phyloP scores from a whole-genome alignment of 2,329 filamentous ascomycete genomes.

The Nigrospora osmanthi region DNA sequence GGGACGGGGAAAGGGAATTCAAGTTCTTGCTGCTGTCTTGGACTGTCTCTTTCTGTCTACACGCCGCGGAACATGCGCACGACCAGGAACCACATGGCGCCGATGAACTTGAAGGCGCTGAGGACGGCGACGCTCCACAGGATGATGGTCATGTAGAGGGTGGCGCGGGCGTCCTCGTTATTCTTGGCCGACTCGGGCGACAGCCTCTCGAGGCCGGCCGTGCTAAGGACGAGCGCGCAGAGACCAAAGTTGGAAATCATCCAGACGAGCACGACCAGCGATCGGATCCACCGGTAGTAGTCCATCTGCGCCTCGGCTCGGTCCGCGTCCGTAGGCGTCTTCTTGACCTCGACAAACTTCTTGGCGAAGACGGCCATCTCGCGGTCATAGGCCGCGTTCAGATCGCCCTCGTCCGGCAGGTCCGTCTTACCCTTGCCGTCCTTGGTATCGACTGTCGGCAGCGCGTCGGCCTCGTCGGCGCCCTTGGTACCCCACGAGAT shows the following conservation, averaged over 20 bases:
- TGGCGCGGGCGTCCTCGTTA: constrained; percentile 49
- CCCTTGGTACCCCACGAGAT: constrained; percentile 98
- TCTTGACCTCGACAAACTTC: constrained; percentile 69
- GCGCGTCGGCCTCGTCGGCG: constrained; percentile 88
- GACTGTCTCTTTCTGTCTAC: constrained; percentile 18
- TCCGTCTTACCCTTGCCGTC: constrained; percentile 89
- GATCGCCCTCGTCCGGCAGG: constrained; percentile 86
- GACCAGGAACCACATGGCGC: constrained; percentile 87
- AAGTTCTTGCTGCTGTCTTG: too few relatives aligned
- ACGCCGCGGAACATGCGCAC: constrained; percentile 76
- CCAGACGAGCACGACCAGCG: constrained; percentile 86
- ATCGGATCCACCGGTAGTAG: constrained; percentile 95
- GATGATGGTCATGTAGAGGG: constrained; percentile 80
- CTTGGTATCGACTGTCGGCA: constrained; percentile 82
- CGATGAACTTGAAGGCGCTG: constrained; percentile 79
- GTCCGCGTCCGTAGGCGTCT: constrained; percentile 43
- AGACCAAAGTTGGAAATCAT: constrained; percentile 94
- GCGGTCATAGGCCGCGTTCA: constrained; percentile 89
- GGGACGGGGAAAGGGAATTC: too few relatives aligned
- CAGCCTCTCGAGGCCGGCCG: constrained; percentile 71
- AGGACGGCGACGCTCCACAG: constrained; percentile 83
- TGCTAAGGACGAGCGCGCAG: constrained; percentile 76
- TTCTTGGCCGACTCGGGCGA: constrained; percentile 34
- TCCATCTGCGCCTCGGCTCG: constrained; percentile 84
- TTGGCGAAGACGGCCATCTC: constrained; percentile 67